Evolutionary conservation across 495 filamentous ascomycete genomes (phyloP), one percentile per base, ranked within the genome.

Genomic region (Geoglossum glabrum): DNA sequence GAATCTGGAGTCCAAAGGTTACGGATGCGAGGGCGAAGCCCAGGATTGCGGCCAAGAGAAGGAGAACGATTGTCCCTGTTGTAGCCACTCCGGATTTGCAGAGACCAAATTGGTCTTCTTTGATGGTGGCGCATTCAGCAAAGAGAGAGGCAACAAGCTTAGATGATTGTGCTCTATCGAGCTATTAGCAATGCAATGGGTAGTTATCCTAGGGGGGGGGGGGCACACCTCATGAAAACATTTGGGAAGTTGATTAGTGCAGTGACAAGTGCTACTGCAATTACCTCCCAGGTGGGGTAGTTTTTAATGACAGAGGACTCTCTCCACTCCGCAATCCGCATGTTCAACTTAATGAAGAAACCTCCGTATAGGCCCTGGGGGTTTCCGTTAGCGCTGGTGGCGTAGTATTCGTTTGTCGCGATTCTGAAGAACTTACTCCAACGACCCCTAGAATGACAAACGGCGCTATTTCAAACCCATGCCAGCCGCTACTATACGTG

Each of bases 1-100:
- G 92, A 51, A 98, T 85, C 63, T 94, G 87, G n/a, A 98, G 79
- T 51, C 92, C 93, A 65, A 98, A 98, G 5, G 93, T 97, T 57
- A 92, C 72, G 45, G 86, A 79, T 19, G 93, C 83, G 7, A 98
- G 79, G 63, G 89, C 77, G 69, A 94, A 92, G 28, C 86, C 90
- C 3, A 94, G 74, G 23, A 86, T 61, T 6, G 88, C 78, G 54
- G 89, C 89, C 58, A 90, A 72, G 3, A 96, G 69, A 7, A 98
- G 76, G 17, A 95, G 74, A 23, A 86, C 70, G 60, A 95, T 84
- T 49, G 86, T 86, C 38, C 81, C 80, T 15, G 81, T 79, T 3
- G 86, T 79, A 34, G 72, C 77, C 56, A 76, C 71, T 4, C 87
- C 87, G 0, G 79, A 84, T 62, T 85, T 84, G 70, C 92, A 98